Base-by-base conservation (phyloP, 176 grass and related monocot species). In the Oropetium thomaeum region DNA sequence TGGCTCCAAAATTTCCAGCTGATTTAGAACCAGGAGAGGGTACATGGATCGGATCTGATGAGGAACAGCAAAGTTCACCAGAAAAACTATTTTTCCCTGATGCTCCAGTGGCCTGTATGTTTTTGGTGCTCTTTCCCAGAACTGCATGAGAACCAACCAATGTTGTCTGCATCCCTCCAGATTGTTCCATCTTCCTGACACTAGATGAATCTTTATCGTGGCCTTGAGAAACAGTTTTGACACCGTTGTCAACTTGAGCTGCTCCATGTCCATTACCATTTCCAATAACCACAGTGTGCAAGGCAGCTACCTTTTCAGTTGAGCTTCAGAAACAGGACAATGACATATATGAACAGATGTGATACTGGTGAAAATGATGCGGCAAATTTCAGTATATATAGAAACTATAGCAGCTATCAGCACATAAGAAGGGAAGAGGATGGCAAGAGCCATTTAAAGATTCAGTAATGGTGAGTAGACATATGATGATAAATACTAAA, bases 21-120 rank as follows among this genome's bases (percentile, higher is more conserved):
- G 82, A 73, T 85, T 38, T 89, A 35, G 62, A 88, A 64, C 83
- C 87, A 64, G 74, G 79, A 69, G 83, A 85, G 55, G 87, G 87
- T 64, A 90, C 81, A 70, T 95, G 92, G 45, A 95, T 83, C 65
- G 92, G 92, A 69, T 95, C 92, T 37, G 92, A 88, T 7, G 92
- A 81, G 42, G 92, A 94, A 72, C 84, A 90, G 40, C 85, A 88
- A 58, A 90, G 69, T 47, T 81, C 75, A 52, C 40, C 58, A 10
- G 70, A 42, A 83, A 85, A 78, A 71, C 88, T 86, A 42, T 53
- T 86, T 77, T 80, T 62, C 26, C 78, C 68, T 32, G 80, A 71
- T 43, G 52, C 35, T 40, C 53, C 29, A 75, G 70, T 79, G 34
- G 51, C 68, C 34, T 48, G 29, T 58, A 47, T 78, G 31, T 73